Evolutionary conservation across 2,329 filamentous ascomycete species (phyloP).

Genomic region (Eutypa lata): DNA sequence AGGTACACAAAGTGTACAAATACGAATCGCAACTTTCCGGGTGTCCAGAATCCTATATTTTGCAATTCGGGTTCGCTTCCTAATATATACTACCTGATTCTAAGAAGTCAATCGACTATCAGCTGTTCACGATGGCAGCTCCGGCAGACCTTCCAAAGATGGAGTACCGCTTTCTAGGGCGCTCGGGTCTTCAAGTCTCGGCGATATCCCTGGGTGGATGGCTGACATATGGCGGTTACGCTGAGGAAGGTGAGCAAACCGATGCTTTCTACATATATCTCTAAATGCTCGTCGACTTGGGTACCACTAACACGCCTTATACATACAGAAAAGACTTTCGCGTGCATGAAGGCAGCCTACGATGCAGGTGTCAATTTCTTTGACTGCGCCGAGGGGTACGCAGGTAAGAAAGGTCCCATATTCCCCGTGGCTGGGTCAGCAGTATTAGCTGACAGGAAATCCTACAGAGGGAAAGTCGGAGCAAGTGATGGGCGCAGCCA

Average conservation of each 20-base stretch:
- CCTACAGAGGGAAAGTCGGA: slow-evolving; percentile 61
- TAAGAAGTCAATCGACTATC: too few relatives aligned
- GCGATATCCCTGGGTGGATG: slow-evolving; percentile 68
- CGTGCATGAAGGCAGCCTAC: slow-evolving; percentile 60
- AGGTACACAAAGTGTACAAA: too few relatives aligned
- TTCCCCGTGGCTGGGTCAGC: background rate
- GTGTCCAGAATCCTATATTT: too few relatives aligned
- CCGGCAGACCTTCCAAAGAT: slow-evolving; percentile 43
- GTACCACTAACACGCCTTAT: too few relatives aligned
- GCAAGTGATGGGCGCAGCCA: slow-evolving; percentile 58
- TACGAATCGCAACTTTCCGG: too few relatives aligned
- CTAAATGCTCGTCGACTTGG: too few relatives aligned
- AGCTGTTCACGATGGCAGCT: slow-evolving; percentile 11
- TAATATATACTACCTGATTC: too few relatives aligned
- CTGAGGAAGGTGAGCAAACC: slow-evolving; percentile 57
- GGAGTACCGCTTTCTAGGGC: slow-evolving; percentile 70
- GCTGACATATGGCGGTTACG: slow-evolving; percentile 73
- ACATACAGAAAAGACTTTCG: slow-evolving; percentile 55
- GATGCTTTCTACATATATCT: background rate
- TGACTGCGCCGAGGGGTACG: slow-evolving; percentile 50
- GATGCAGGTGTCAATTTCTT: slow-evolving; percentile 62
- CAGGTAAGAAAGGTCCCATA: slow-evolving; percentile 17
- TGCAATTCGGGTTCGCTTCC: too few relatives aligned
- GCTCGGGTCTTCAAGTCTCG: slow-evolving; percentile 71
- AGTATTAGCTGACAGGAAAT: background rate